Evolutionary conservation across 176 grass and related monocot genomes (phyloP).

Genomic region (Pharus latifolius): DNA sequence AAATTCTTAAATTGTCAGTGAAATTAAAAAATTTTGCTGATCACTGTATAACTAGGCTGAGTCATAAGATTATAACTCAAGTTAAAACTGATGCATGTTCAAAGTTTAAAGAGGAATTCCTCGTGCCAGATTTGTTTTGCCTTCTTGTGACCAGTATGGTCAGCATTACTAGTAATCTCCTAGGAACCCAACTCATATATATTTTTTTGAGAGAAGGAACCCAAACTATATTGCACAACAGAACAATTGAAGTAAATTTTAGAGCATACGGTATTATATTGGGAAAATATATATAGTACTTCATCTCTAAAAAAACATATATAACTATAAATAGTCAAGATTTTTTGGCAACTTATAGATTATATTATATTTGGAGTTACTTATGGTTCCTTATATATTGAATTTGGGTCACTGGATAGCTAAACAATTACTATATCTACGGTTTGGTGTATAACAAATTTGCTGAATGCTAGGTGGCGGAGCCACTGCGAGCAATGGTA

Average conservation of each 20-base stretch:
- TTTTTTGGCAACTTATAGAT: neutral
- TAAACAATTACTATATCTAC: no score
- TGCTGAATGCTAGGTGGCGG: constrained; percentile 62
- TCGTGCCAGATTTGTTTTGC: neutral
- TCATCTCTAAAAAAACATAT: no score
- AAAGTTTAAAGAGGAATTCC: no score
- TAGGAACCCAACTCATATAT: neutral
- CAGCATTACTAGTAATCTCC: neutral
- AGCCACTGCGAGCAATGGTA: constrained; percentile 92
- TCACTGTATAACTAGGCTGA: no score
- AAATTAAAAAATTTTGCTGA: no score
- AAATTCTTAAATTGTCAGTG: no score
- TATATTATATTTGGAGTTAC: neutral
- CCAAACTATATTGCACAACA: no score
- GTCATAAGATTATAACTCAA: no score
- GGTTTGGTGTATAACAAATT: neutral
- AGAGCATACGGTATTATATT: neutral
- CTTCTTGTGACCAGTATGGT: neutral
- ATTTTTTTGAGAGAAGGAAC: no score
- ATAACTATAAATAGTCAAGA: neutral
- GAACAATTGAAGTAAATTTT: neutral
- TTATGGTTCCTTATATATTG: no score
- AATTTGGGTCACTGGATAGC: no score
- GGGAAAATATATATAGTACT: neutral
- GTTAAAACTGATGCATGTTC: no score